Conservation (phyloP, 2,329 filamentous ascomycete genomes). For the Claviceps purpurea region DNA sequence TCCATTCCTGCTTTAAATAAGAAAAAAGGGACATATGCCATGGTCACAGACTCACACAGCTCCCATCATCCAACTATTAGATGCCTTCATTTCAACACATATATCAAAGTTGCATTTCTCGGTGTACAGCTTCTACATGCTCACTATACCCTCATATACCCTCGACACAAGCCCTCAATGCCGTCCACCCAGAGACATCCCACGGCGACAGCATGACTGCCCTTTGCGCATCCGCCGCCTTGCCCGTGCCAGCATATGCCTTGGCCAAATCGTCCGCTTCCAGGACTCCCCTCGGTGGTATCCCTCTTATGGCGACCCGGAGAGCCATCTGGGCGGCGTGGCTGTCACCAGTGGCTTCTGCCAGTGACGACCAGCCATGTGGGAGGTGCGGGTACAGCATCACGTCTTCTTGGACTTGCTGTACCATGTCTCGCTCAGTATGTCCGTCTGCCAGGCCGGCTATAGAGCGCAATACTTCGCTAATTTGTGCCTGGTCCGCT, state of each 20-base stretch:
- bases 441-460: conserved; percentile 42
- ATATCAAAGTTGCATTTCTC: not conserved
- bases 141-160: conserved; percentile 8
- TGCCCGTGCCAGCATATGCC: conserved; percentile 63
- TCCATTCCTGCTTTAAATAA: not conserved
- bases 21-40: not conserved
- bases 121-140: conserved; percentile 7
- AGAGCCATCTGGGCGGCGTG: conserved; percentile 63
- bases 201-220: conserved; percentile 75
- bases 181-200: conserved; percentile 51
- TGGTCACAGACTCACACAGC: not conserved
- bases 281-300: conserved; percentile 59
- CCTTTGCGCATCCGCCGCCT: conserved; percentile 59
- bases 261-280: conserved; percentile 55
- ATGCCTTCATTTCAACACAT: not conserved
- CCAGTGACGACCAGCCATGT: conserved; percentile 68
- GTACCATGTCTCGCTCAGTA: conserved; percentile 36
- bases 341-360: conserved; percentile 41
- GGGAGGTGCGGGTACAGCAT: conserved; percentile 71
- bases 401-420: conserved; percentile 61
- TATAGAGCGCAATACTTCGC: conserved; percentile 63
- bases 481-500: conserved; percentile 54
- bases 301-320: conserved; percentile 58
- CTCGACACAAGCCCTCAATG: conserved; percentile 25
- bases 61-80: not conserved